Conservation (phyloP, 1,284 basidiomycete species). For the Rhodotorula glutinis region DNA sequence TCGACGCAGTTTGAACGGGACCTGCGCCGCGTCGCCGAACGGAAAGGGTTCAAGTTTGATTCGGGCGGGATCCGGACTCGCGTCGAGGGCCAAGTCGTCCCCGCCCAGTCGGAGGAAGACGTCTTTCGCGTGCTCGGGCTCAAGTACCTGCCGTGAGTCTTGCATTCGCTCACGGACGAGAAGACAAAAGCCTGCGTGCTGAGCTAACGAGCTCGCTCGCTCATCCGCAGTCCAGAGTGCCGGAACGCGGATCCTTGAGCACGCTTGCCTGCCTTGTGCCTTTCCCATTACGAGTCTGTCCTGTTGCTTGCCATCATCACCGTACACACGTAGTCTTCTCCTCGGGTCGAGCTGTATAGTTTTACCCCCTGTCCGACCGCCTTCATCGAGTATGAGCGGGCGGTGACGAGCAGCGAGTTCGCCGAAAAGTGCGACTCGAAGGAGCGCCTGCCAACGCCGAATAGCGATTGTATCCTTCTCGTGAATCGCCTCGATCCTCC, state of each 20-base stretch:
- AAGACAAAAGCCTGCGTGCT: too few species aligned
- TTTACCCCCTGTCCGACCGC: slow-evolving; percentile 1
- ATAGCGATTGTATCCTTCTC: too few species aligned
- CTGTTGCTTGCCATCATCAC: neutral
- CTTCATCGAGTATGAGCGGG: neutral
- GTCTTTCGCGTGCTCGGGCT: slow-evolving; percentile 51
- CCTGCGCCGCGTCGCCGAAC: slow-evolving; percentile 53
- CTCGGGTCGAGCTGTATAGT: too few species aligned
- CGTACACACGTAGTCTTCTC: too few species aligned
- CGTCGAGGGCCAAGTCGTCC: slow-evolving; percentile 6
- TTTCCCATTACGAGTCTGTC: too few species aligned
- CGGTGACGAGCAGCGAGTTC: neutral
- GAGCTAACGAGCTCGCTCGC: slow-evolving; percentile 42
- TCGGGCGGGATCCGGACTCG: slow-evolving; percentile 28
- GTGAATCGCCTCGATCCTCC: too few species aligned
- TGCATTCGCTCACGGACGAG: neutral
- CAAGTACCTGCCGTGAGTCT: slow-evolving; percentile 42
- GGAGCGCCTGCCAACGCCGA: too few species aligned
- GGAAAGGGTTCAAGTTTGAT: slow-evolving; percentile 71
- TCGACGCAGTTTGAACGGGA: slow-evolving; percentile 78
- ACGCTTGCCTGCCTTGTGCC: too few species aligned
- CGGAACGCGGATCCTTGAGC: slow-evolving; percentile 11
- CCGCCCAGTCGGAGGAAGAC: slow-evolving; percentile 28
- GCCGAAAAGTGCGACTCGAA: too few species aligned
- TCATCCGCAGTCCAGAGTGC: neutral